These are phyloP conservation scores for Russula vinacea DNA, from an alignment of 768 basidiomycete genomes.

Conservation along the genomic window DNA sequence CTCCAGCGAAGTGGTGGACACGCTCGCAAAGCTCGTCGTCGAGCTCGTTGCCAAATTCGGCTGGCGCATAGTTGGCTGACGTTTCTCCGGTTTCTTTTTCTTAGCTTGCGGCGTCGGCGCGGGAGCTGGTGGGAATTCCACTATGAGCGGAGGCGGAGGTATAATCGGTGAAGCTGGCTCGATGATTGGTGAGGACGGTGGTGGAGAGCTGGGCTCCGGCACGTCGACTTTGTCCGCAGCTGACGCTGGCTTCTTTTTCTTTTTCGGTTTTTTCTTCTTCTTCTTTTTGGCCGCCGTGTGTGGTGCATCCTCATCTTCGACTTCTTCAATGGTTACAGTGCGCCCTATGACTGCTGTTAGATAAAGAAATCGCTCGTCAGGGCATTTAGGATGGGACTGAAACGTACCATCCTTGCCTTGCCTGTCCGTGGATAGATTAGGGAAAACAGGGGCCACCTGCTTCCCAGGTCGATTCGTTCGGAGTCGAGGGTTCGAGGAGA, in stretches of 20 bases:
- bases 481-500: slow-evolving; percentile 35
- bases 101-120: slow-evolving; percentile 6
- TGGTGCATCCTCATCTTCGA: slow-evolving; percentile 63
- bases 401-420: slow-evolving; percentile 1
- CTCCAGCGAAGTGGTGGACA: slow-evolving; percentile 42
- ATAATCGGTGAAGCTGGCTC: slow-evolving; percentile 12
- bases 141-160: neutral
- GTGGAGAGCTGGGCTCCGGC: slow-evolving; percentile 30
- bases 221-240: slow-evolving; percentile 29
- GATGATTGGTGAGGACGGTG: slow-evolving; percentile 27
- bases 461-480: slow-evolving; percentile 18
- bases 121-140: neutral
- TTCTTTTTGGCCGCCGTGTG: slow-evolving; percentile 50
- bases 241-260: slow-evolving; percentile 49
- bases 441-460: neutral
- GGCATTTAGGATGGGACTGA: neutral
- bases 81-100: slow-evolving; percentile 21
- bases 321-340: slow-evolving; percentile 64
- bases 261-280: slow-evolving; percentile 75
- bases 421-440: neutral
- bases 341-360: slow-evolving; percentile 35
- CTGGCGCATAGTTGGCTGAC: slow-evolving; percentile 17
- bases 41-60: slow-evolving; percentile 30
- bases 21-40: slow-evolving; percentile 31
- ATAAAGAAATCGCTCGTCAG: neutral